Base-by-base conservation (phyloP, 495 filamentous ascomycete species). In the Entonaema liquescens region DNA sequence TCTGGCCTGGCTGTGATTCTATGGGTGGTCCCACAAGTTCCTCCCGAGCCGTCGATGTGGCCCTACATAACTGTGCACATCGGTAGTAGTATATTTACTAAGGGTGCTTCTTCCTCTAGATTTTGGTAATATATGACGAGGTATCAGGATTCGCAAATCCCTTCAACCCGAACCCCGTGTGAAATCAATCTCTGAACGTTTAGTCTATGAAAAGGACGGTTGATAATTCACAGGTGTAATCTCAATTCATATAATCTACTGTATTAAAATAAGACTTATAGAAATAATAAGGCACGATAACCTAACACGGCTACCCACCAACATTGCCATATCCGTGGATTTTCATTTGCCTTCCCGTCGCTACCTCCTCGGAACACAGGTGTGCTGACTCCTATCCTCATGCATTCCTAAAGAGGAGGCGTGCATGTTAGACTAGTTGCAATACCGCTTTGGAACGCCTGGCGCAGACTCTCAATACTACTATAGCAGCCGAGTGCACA, bases 381-480 rank as follows among this genome's bases (percentile, higher is more conserved):
- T 23, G 2, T 29, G n/a, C 53, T 19, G 3, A 15, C 31, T 40
- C 19, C 15, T 44, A 42, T 17, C 23, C 31, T 13, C 29, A 13
- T 19, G 25, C 13, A 17, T 29, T 17, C 28, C 70, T 56, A 79
- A 26, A 79, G 73, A 42, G 76, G 76, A 47, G 70, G 63, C 1
- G 70, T 74, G 54, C 77, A 77, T 2, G 73, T 73, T 36, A 77
- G 65, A 47, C 73, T 77, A 2, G 72, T 79, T 3, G 73, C 74
- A 29, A 67, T 71, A 11, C 59, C 63, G 47, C 71, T 76, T 15
- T 67, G 42, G 56, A 79, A 79, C 5, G 67, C 73, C 28, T 49
- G 59, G 35, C 71, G 67, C 9, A 79, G 62, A 25, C 75, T 71
- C 69, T 71, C 73, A 42, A 79, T 73, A 38, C 71, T 74, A 38